A percentile compares a stretch with the other conserved stretches of the same genome.
Conservation (phyloP, 371 early-diverging fungal species). For the Massospora cicadina region DNA sequence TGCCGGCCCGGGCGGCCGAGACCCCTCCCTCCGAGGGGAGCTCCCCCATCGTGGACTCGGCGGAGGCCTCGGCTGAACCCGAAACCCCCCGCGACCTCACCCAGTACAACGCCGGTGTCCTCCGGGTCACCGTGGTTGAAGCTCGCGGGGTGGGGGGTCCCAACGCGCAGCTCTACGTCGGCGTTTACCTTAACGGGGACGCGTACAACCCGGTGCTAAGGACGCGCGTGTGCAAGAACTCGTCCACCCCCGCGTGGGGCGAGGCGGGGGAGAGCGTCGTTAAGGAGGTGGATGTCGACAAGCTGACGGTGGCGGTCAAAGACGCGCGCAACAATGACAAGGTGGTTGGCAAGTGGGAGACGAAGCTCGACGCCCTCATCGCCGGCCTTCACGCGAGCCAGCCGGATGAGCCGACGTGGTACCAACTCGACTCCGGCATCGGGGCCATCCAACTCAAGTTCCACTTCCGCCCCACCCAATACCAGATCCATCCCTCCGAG, state of each 20-base stretch:
- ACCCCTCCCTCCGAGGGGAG: background rate
- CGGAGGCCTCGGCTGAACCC: background rate
- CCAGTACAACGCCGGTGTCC: constrained; percentile 21
- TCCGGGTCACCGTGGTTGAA: constrained; percentile 19
- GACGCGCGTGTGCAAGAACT: constrained; percentile 19
- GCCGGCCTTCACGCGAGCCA: background rate
- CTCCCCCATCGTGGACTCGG: background rate
- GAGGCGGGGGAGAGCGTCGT: constrained; percentile 22
- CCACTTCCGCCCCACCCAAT: constrained; percentile 21
- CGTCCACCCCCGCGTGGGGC: constrained; percentile 22
- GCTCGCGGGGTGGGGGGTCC: constrained; percentile 17
- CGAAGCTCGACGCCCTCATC: background rate
- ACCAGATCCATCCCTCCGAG: constrained; percentile 22
- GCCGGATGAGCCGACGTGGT: background rate
- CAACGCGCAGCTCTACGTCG: constrained; percentile 21
- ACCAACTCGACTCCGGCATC: background rate
- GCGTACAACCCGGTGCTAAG: constrained; percentile 10
- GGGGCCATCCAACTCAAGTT: constrained; percentile 26
- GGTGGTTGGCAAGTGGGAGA: background rate
- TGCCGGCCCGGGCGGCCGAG: background rate
- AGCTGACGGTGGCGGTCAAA: constrained; percentile 19
- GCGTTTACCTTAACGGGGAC: constrained; percentile 17
- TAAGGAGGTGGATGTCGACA: constrained; percentile 19
- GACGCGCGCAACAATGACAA: constrained; percentile 1
- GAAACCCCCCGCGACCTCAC: constrained; percentile 19